Evolutionary conservation across 805 yeast genomes (phyloP).

Genomic region (Hanseniaspora lachancei): DNA sequence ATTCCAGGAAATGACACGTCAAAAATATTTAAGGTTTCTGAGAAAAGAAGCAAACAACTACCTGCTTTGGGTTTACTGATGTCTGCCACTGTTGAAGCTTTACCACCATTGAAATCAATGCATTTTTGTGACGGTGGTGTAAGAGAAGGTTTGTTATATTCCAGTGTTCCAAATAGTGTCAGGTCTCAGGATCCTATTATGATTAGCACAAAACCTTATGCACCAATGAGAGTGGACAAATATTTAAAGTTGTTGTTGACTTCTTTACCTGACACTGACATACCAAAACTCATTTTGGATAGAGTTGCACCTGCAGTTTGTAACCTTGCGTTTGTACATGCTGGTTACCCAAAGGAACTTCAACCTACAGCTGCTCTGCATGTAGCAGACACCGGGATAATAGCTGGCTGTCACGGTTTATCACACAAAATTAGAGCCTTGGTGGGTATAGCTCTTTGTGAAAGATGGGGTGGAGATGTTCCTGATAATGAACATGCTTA

Average conservation of each 20-base stretch:
- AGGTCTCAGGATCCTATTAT: slow-evolving; percentile 56
- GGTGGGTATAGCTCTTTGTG: slow-evolving; percentile 61
- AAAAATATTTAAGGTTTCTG: slow-evolving; percentile 51
- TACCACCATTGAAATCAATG: slow-evolving; percentile 48
- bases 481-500: slow-evolving; percentile 42
- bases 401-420: slow-evolving; percentile 64
- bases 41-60: slow-evolving; percentile 49
- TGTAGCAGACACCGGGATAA: slow-evolving; percentile 60
- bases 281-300: slow-evolving; percentile 44
- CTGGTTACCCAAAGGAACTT: slow-evolving; percentile 62
- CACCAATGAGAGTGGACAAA: slow-evolving; percentile 48
- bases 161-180: slow-evolving; percentile 43
- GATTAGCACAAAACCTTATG: slow-evolving; percentile 59
- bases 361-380: slow-evolving; percentile 64
- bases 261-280: slow-evolving; percentile 43
- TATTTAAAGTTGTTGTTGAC: slow-evolving; percentile 42
- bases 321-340: slow-evolving; percentile 62
- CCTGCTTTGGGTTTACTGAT: slow-evolving; percentile 57
- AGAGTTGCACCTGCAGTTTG: slow-evolving; percentile 60
- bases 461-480: slow-evolving; percentile 71
- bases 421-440: slow-evolving; percentile 60
- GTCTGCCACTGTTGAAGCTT: slow-evolving; percentile 47
- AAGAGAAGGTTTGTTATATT: slow-evolving; percentile 60
- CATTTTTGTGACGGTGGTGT: slow-evolving; percentile 69
- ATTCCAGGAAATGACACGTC: slow-evolving; percentile 33